Evolutionary conservation across 306 rosid species (phyloP).

Genomic region (Prunus mira): DNA sequence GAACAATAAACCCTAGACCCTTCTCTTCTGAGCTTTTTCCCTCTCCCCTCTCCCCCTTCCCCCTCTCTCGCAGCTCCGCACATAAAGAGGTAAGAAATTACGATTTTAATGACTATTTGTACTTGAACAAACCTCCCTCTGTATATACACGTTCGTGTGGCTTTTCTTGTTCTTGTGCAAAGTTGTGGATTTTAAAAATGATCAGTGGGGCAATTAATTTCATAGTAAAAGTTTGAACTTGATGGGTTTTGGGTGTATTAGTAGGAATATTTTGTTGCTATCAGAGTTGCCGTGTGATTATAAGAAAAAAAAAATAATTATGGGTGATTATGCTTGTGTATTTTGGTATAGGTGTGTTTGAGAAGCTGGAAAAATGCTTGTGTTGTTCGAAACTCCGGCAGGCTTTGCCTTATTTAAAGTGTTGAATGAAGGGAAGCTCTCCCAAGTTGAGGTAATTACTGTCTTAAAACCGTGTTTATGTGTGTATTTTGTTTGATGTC

Average conservation of each 20-base stretch:
- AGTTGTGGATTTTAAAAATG: not conserved
- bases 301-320: not conserved
- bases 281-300: not conserved
- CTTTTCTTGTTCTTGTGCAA: not conserved
- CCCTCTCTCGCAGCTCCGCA: not conserved
- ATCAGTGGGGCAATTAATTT: not conserved
- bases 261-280: not conserved
- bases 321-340: not conserved
- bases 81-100: constrained; percentile 5
- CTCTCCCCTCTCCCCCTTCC: not conserved
- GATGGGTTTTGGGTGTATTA: not conserved
- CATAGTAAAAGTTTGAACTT: not conserved
- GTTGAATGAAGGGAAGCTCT: constrained; percentile 72
- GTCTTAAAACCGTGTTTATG: not conserved
- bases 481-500: not conserved
- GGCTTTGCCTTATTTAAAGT: constrained; percentile 84
- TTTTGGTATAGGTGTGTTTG: constrained; percentile 30
- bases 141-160: not conserved
- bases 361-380: constrained; percentile 50
- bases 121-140: not conserved
- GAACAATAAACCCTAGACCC: constrained; percentile 38
- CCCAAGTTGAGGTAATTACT: constrained; percentile 63
- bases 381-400: constrained; percentile 70
- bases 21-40: not conserved
- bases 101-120: not conserved